Evolutionary conservation across 2,329 filamentous ascomycete species (phyloP).

Genomic region (Amphichorda felina): DNA sequence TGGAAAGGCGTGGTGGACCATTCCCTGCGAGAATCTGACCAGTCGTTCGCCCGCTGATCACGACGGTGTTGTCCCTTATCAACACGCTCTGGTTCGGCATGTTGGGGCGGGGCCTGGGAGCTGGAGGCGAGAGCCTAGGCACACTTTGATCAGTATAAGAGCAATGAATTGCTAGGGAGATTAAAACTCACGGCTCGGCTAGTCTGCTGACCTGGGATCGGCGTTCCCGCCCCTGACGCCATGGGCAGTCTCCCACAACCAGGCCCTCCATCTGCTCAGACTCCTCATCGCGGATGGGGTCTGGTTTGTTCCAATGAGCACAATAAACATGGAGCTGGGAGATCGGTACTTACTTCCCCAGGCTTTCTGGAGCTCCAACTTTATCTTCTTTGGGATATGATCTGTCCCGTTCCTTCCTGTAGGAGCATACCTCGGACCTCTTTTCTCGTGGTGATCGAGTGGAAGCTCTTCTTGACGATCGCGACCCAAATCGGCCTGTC

Average conservation of each 20-base stretch:
- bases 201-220: too few relatives aligned
- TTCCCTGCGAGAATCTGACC: too few relatives aligned
- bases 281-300: slow-evolving; percentile 1
- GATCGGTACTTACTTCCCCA: slow-evolving; percentile 1
- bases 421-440: not conserved
- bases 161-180: not conserved
- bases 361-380: not conserved
- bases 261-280: slow-evolving; percentile 2
- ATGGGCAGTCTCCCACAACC: not conserved
- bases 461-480: slow-evolving; percentile 1
- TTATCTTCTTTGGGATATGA: not conserved
- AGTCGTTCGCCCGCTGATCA: too few relatives aligned
- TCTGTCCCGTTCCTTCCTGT: not conserved
- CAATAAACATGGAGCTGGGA: not conserved
- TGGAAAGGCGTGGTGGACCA: too few relatives aligned
- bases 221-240: not conserved
- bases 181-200: not conserved
- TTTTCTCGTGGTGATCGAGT: not conserved
- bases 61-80: too few relatives aligned
- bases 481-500: slow-evolving; percentile 1
- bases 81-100: not conserved
- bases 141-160: not conserved
- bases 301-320: not conserved
- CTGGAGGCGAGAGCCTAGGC: not conserved
- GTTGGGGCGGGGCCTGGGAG: not conserved